phyloP scores from a whole-genome alignment of 148 eudicot genomes.

The Cornus florida region DNA sequence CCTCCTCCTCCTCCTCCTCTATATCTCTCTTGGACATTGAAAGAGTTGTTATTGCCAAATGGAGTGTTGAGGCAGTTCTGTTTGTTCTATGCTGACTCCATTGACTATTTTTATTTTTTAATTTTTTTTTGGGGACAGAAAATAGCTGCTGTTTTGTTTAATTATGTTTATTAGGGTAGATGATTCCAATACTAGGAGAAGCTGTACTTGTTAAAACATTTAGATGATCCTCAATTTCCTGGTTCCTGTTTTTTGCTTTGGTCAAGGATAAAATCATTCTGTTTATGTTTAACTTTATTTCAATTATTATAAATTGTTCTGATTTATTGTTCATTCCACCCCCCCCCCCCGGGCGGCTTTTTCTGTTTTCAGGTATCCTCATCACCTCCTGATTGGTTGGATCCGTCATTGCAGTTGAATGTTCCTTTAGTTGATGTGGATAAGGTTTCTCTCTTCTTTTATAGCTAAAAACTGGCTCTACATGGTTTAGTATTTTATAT shows the following conservation, averaged over 20 bases:
- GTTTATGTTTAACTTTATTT: not conserved
- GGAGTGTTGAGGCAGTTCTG: not conserved
- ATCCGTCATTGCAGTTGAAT: slow-evolving; percentile 59
- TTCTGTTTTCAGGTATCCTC: slow-evolving; percentile 43
- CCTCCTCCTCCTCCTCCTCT: no score
- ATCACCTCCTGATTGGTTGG: slow-evolving; percentile 57
- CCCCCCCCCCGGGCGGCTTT: not conserved
- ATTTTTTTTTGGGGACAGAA: no score
- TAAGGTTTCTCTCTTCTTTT: slow-evolving; percentile 54
- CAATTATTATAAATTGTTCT: not conserved
- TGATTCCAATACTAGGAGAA: not conserved
- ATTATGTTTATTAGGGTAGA: not conserved
- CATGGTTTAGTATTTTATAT: not conserved
- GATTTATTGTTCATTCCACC: no score
- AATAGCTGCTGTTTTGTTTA: not conserved
- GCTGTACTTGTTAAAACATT: not conserved
- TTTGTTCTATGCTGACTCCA: not conserved
- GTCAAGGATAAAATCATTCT: not conserved
- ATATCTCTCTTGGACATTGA: not conserved
- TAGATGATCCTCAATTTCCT: not conserved
- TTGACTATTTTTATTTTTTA: not conserved
- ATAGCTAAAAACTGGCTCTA: slow-evolving; percentile 5
- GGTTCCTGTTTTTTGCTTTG: slow-evolving; percentile 4
- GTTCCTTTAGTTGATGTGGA: slow-evolving; percentile 96
- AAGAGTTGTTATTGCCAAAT: not conserved